Base-by-base conservation (phyloP, 164 flowering plant species). In the Chloranthus sessilifolius region DNA sequence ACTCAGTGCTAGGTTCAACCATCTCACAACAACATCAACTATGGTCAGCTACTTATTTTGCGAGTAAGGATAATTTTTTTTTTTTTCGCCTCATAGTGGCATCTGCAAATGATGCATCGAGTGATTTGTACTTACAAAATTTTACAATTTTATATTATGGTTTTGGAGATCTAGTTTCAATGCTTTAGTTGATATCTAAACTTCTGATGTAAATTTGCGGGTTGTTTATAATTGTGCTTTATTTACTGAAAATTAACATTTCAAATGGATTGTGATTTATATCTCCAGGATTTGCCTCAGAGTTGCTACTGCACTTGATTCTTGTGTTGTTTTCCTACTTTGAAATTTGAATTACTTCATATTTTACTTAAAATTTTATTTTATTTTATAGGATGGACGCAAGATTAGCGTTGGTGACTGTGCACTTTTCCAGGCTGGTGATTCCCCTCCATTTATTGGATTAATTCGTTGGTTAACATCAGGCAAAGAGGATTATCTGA, bases 401-500 rank as follows among this genome's bases (percentile, higher is more conserved):
- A 82, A 74, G 58, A 78, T 89, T 53, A 62, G 67, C 54, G 77
- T 89, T 64, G 97, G 96, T 56, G 95, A 89, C 36, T 84, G 95
- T 77, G 97, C 99, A 46, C 84, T 94, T 62, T 84, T 89, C 72
- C 80, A 86, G 63, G 83, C 88, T 16, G 86, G 79, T 8, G 47
- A 36, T 47, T 84, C 80, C 34, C 95, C 83, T 22, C 95, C 95
- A n/a, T 88, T 86, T 55, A 73, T 92, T 66, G 95, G 97, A 63
- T 65, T 82, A 69, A 80, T 92, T 55, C 82, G 89, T 47, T 58
- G 60, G 25, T 60, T 86, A 45, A 65, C 56, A 41, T 15, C 66
- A 19, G 64, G 48, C 31, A 69, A 66, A 61, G 94, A 75, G 43
- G 65, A 72, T 48, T 55, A 66, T 42, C 46, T 71, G 30, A 79